Base-by-base conservation (phyloP, 2,329 filamentous ascomycete species). In the Scedosporium aurantiacum region DNA sequence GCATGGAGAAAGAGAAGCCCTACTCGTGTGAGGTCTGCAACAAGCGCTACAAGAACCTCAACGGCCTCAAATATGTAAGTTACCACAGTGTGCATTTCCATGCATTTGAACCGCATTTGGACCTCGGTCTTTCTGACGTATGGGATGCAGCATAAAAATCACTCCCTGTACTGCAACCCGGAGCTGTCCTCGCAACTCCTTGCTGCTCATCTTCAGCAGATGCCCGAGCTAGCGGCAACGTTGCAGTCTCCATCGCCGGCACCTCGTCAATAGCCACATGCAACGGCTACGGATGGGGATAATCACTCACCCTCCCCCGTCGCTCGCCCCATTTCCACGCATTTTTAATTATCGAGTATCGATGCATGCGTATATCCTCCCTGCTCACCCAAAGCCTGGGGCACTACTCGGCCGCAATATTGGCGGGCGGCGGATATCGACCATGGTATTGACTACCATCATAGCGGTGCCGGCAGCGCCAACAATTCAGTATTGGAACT, bases 1-100 rank as follows among this genome's bases (percentile, higher is more conserved):
- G 94, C n/a, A 99, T 99, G 94, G 94, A 99, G 76, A 99, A 97
- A 74, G 93, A 97, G 78, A 99, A 99, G 78, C 94, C 94, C 2
- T 97, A 97, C 73, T 92, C 92, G 70, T 99, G 94, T 74, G 92
- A 97, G 66, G 88, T 91, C 10, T 99, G 94, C 71, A 92, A 93
- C 69, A 99, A 99, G 79, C 89, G 94, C 60, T 99, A 99, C 78
- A 99, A 99, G 85, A 99, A 99, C 71, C 75, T 99, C 64, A 99
- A 99, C 74, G 94, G 94, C 5, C 83, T 99, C 64, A 99, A 99
- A 85, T 99, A 99, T 71, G 84, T 87, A 75, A 75, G 84, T 76
- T 45, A 10, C 32, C 7, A 27, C 40, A 25, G 18, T 27, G 18
- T 37, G 4, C 21, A 41, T 23, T 60, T n/a, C 28, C 21, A 57